These are phyloP conservation scores for Solanum hybrid DNA, from an alignment of 305 asterid genomes.

Conservation along the genomic window DNA sequence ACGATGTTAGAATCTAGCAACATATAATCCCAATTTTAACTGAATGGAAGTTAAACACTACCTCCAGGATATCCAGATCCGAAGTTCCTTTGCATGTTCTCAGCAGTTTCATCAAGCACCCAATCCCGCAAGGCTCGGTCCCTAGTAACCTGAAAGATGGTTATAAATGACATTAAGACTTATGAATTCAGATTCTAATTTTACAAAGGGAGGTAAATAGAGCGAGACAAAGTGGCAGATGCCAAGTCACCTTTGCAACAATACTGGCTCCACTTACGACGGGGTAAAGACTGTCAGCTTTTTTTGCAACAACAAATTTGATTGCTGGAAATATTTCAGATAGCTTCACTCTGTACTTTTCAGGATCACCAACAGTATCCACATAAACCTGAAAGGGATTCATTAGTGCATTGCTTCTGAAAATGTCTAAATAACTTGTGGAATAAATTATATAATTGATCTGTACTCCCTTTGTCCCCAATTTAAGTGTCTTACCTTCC, in stretches of 20 bases:
- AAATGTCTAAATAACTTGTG: background rate
- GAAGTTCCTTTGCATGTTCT: constrained; percentile 53
- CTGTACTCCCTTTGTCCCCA: background rate
- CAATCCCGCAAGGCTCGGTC: constrained; percentile 76
- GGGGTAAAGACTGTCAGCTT: constrained; percentile 96
- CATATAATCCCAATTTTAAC: constrained; percentile 1
- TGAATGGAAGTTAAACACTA: constrained; percentile 10
- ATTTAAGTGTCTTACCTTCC: background rate
- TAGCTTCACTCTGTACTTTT: constrained; percentile 76
- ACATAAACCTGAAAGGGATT: constrained; percentile 56
- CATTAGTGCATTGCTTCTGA: background rate
- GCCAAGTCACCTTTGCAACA: constrained; percentile 76
- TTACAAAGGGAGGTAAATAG: background rate
- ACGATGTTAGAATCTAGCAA: background rate
- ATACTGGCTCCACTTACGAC: constrained; percentile 99
- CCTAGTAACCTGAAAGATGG: constrained; percentile 66
- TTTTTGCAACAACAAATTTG: constrained; percentile 88
- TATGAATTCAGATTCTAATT: background rate
- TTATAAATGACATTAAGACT: background rate
- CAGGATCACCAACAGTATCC: constrained; percentile 97
- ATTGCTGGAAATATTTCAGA: constrained; percentile 69
- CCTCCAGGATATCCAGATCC: constrained; percentile 99
- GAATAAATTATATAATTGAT: background rate
- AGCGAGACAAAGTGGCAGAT: background rate
- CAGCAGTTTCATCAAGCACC: constrained; percentile 78